Evolutionary conservation across 2,329 filamentous ascomycete species (phyloP), one percentile per base, ranked within the genome.

Genomic region (Pseudogymnoascus sp.): DNA sequence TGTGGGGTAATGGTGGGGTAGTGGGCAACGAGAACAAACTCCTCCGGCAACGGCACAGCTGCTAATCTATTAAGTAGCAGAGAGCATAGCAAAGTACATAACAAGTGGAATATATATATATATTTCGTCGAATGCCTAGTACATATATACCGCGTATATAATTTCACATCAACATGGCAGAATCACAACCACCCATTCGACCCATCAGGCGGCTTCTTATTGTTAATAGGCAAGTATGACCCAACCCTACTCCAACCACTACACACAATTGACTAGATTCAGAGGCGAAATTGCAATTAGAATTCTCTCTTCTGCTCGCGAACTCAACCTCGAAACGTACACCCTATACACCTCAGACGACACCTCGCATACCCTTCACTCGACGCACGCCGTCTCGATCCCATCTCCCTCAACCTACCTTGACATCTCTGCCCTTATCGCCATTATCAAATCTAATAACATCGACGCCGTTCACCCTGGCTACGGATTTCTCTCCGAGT

Each of bases 401-500:
- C 69, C 77, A 1, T 82, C 81, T 0, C 75, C 82, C 16, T 72
- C 77, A 1, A 76, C 78, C 0, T 87, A 85, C 67, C 77, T 84
- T 68, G 75, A 81, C 66, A 80, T 84, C 33, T 64, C 77, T 6
- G 70, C 75, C 5, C 71, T 86, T 0, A 70, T 84, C 6, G 63
- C 71, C 0, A 71, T 86, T 23, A 79, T 73, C 3, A 76, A 78
- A 62, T 73, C 80, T 38, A 70, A 85, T 68, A 66, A 73, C 0
- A 82, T 86, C 68, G 81, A 87, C 71, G 84, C 84, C 14, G 86
- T 90, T 67, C 88, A 90, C 73, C 87, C 87, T 1, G 88, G 88
- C 10, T 91, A 90, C 76, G 88, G 87, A 56, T 90, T 76, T 63
- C 76, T 90, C 65, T 88, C 84, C 69, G 87, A 90, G 74, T 90